Evolutionary conservation across 208 protist species (phyloP), one percentile per base, ranked within the genome.

Genomic region (Leishmania gerbilli): DNA sequence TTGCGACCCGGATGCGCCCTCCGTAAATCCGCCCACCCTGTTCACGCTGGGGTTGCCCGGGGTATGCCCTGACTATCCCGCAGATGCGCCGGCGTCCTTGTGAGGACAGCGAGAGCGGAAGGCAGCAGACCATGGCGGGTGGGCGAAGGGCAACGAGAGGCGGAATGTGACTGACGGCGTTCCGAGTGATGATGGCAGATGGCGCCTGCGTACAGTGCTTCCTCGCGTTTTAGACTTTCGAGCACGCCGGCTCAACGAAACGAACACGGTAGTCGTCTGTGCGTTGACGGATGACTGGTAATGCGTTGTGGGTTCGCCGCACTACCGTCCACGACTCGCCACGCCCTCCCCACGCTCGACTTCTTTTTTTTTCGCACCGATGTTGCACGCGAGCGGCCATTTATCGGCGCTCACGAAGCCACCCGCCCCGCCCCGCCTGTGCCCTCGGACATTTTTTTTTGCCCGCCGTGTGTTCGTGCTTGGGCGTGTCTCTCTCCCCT

Each of bases 11-110:
- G 49, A 40, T 31, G 77, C 81, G n/a, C 81, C 81, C 24, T 78
- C 77, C 0, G 69, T 74, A 9, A 84, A 80, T 58, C 81, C 81
- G 27, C 81, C 81, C 2, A 80, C 76, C 21, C 17, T 84, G 58
- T 80, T 84, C 37, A 74, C 74, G 9, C 71, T 84, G 49, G 81
- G 76, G 2, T 45, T 68, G 17, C 81, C 71, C 9, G 51, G 58
- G 8, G 19, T 51, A 34, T 34, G 53, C 11, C 40, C 69, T 55
- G 45, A 76, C 5, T n/a, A 24, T 27, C 49, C 64, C 21, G 47
- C 51, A 31, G 47, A 64, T 34, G n/a, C 27, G n/a, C 34, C 49
- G 13, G 24, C 49, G 27, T 11, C 27, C 34, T 34, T 0, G 45
- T 79, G 9, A 64, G 53, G n/a, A 64, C 1, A 40, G 51, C 27